Percentiles rank a stretch among this genome's conserved stretches.
phyloP scores from a whole-genome alignment of 495 filamentous ascomycete species.

The Aspergillus kassunensis region DNA sequence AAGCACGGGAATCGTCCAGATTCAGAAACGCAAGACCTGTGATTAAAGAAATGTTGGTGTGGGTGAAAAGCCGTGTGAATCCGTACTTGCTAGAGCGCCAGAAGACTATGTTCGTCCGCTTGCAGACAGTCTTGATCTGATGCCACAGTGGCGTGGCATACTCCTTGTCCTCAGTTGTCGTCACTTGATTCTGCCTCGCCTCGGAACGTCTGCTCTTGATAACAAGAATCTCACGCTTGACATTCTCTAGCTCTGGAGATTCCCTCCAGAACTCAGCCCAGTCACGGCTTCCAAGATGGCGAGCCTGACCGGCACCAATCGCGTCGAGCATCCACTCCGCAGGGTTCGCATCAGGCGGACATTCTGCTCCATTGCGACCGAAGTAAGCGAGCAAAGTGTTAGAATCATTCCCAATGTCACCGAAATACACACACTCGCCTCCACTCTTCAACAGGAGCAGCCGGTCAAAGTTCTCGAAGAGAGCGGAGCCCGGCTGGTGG shows the following conservation, averaged over 20 bases:
- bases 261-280: slow-evolving; percentile 67
- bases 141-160: slow-evolving; percentile 57
- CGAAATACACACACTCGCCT: slow-evolving; percentile 71
- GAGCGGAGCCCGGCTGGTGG: slow-evolving; percentile 68
- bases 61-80: slow-evolving; percentile 55
- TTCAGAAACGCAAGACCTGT: slow-evolving; percentile 52
- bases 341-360: slow-evolving; percentile 71
- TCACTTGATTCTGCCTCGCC: slow-evolving; percentile 51
- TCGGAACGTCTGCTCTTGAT: slow-evolving; percentile 56
- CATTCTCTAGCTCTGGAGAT: slow-evolving; percentile 50
- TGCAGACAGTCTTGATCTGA: slow-evolving; percentile 54
- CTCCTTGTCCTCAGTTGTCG: slow-evolving; percentile 38
- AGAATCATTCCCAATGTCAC: slow-evolving; percentile 55
- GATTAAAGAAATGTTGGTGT: slow-evolving; percentile 37
- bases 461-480: slow-evolving; percentile 73
- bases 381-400: slow-evolving; percentile 65
- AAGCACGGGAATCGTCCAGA: slow-evolving; percentile 62
- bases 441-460: slow-evolving; percentile 65
- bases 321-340: slow-evolving; percentile 92
- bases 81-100: slow-evolving; percentile 63
- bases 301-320: slow-evolving; percentile 54
- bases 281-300: slow-evolving; percentile 48
- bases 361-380: slow-evolving; percentile 68
- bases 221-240: slow-evolving; percentile 61
- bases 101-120: slow-evolving; percentile 55